Conservation (phyloP, 148 eudicot species). For the Fagopyrum esculentum region DNA sequence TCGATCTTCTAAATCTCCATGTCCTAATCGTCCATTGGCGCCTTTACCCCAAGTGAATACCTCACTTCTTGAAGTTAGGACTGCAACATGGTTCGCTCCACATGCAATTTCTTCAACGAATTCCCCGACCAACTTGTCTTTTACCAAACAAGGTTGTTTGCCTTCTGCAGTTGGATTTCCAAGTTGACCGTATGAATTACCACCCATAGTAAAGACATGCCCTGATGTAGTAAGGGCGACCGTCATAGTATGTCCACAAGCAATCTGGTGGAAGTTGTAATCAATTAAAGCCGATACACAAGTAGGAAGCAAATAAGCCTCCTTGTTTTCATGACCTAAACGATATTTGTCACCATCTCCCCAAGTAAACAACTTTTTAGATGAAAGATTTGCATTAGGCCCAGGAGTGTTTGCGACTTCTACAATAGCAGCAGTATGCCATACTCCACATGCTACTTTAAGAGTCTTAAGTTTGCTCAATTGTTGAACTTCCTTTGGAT, state of each 20-base stretch:
- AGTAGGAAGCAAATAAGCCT: slow-evolving; percentile 73
- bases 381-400: slow-evolving; percentile 30
- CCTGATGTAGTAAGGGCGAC: slow-evolving; percentile 76
- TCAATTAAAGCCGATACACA: slow-evolving; percentile 88
- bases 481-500: slow-evolving; percentile 85
- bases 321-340: slow-evolving; percentile 89
- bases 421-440: slow-evolving; percentile 95
- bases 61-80: slow-evolving; percentile 71
- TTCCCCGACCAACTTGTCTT: slow-evolving; percentile 54
- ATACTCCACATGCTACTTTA: slow-evolving; percentile 90
- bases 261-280: slow-evolving; percentile 71
- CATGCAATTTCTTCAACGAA: slow-evolving; percentile 76
- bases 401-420: slow-evolving; percentile 44
- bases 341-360: slow-evolving; percentile 96
- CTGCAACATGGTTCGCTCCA: slow-evolving; percentile 91
- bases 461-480: slow-evolving; percentile 68
- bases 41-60: slow-evolving; percentile 80
- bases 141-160: slow-evolving; percentile 70
- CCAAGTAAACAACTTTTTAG: slow-evolving; percentile 87
- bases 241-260: slow-evolving; percentile 90
- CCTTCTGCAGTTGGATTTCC: slow-evolving; percentile 75
- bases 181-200: slow-evolving; percentile 87
- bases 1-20: slow-evolving; percentile 64
- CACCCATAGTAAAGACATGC: slow-evolving; percentile 81
- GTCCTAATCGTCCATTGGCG: slow-evolving; percentile 66